Percentiles rank a stretch among this genome's conserved stretches.
phyloP scores from a whole-genome alignment of 352 stramenopile genomes.

The Phytophthora pseudosyringae region DNA sequence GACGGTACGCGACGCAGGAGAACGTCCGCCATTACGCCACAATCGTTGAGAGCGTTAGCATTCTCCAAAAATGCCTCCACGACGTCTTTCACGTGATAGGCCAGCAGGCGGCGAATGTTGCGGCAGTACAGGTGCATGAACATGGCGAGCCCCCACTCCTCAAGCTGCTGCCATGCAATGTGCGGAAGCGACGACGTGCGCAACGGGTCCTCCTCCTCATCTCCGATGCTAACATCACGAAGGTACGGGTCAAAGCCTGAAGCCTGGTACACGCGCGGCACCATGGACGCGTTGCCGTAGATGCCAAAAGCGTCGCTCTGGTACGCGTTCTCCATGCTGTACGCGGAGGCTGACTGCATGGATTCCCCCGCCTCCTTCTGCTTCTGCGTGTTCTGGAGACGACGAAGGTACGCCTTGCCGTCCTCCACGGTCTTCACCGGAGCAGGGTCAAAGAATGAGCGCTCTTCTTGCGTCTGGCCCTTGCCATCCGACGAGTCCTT shows the following conservation, averaged over 20 bases:
- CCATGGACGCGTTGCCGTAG: constrained; percentile 71
- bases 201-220: constrained; percentile 77
- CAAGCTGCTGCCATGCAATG: constrained; percentile 77
- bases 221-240: constrained; percentile 56
- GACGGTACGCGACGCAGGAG: constrained; percentile 71
- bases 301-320: constrained; percentile 70
- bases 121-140: constrained; percentile 90
- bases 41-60: constrained; percentile 79
- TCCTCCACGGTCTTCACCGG: constrained; percentile 75
- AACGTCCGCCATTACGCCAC: constrained; percentile 81
- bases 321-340: constrained; percentile 56
- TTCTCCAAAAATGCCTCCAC: constrained; percentile 86
- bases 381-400: constrained; percentile 61
- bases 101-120: constrained; percentile 81
- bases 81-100: constrained; percentile 87
- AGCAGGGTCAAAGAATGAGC: constrained; percentile 80
- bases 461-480: constrained; percentile 29
- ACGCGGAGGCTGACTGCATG: constrained; percentile 49
- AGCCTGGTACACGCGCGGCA: constrained; percentile 83
- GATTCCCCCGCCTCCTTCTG: constrained; percentile 59
- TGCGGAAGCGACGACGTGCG: constrained; percentile 77
- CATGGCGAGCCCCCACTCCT: constrained; percentile 80
- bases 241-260: constrained; percentile 81
- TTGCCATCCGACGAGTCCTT: constrained; percentile 32
- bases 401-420: constrained; percentile 74